Evolutionary conservation across 768 basidiomycete genomes (phyloP).

Genomic region (Clitopilus passeckerianus): DNA sequence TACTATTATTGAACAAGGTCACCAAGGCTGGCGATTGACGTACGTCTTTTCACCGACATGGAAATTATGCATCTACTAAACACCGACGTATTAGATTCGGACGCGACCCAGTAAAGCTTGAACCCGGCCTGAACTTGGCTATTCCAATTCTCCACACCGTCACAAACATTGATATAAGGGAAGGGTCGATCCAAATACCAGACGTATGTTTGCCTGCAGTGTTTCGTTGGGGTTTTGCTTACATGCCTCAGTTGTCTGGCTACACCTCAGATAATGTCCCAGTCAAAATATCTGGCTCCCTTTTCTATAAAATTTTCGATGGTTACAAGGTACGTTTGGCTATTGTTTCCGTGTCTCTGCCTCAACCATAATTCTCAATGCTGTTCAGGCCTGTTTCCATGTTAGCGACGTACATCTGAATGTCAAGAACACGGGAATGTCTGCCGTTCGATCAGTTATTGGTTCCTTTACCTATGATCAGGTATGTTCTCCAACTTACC

Average conservation of each 20-base stretch:
- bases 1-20: conserved; percentile 48
- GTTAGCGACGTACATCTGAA: conserved; percentile 44
- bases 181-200: conserved; percentile 40
- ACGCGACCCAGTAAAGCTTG: conserved; percentile 35
- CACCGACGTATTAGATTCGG: conserved; percentile 28
- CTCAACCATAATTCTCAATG: not conserved
- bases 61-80: not conserved
- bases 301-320: conserved; percentile 43
- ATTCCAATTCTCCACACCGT: conserved; percentile 43
- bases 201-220: conserved; percentile 21
- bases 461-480: conserved; percentile 47
- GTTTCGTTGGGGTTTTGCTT: not conserved
- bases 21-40: conserved; percentile 49
- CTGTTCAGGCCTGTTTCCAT: conserved; percentile 37
- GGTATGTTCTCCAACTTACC: conserved; percentile 14
- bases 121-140: conserved; percentile 38
- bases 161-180: conserved; percentile 40
- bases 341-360: not conserved
- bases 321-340: conserved; percentile 35
- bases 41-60: conserved; percentile 10
- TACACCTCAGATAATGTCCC: conserved; percentile 39
- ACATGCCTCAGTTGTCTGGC: conserved; percentile 20
- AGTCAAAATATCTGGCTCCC: conserved; percentile 45
- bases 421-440: conserved; percentile 48
- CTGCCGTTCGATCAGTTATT: conserved; percentile 49